Base-by-base conservation (phyloP, 1,284 basidiomycete species). In the Xanthoconium separans region DNA sequence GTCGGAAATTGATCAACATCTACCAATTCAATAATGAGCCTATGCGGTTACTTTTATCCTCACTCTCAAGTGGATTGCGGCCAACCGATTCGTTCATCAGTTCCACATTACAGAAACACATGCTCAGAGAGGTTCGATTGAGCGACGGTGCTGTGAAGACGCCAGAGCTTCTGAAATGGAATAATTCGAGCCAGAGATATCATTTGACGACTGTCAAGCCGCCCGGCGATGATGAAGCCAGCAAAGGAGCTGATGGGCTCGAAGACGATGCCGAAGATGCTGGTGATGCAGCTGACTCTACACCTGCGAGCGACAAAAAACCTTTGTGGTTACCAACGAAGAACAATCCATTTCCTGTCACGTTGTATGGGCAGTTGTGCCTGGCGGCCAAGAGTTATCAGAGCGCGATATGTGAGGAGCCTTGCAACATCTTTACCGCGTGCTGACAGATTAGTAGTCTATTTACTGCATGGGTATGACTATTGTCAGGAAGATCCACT, bases 1-100 rank as follows among this genome's bases (percentile, higher is more conserved):
- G 77, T 61, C 81, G 91, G n/a, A 88, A 87, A 60, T 69, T 95
- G 18, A 83, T 89, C 57, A 82, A 79, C 24, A 72, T 71, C 2
- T 77, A 86, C 66, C 90, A 88, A 64, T 92, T 87, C 75, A 89
- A 89, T 71, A 93, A 89, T 64, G 91, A 93, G 59, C 86, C 90
- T 0, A 71, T 89, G 22, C 84, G 92, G 4, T 75, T 96, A 37
- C 77, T 95, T 31, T 69, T 88, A 4, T 85, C 86, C 0, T 80
- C 81, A 0, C 77, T 95, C 3, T 83, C 85, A 0, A 85, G 84
- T 51, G 88, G 90, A 0, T 63, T 87, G 8, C 77, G 77, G 29
- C 78, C 86, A 7, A 84, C 85, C 0, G 85, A 90, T 57, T 82
- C 85, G 0, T 93, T 93, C 70, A 85, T 91, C 57, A 81, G 81